Evolutionary conservation across 1,284 basidiomycete species (phyloP), one percentile per base, ranked within the genome.

Genomic region (Cutaneotrichosporon cavernicola): DNA sequence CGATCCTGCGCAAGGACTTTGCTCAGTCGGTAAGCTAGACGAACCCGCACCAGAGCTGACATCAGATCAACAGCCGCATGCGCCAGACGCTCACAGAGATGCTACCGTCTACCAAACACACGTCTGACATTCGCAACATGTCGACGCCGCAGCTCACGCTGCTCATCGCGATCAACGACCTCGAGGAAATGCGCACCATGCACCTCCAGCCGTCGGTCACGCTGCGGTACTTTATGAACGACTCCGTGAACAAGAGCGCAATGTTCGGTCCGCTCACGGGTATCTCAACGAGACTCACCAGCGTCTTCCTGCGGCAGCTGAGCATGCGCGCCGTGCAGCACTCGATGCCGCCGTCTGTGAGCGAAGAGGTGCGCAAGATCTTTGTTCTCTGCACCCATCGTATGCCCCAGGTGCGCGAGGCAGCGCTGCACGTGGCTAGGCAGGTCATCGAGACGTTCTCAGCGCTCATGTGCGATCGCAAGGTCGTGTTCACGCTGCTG

Each of bases 401-500:
- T 16, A 87, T 92, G 62, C 82, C 85, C 40, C 90, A 90, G 75
- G 90, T 91, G 60, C 86, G 96, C 49, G 88, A 90, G 46, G 85
- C 92, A 26, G 91, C 96, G 0, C 85, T 89, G 60, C 88, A 86
- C 76, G 97, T 91, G 74, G 84, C 97, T 31, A 88, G 94, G 79
- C 86, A 88, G 47, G 83, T 99, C 53, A 87, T 98, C 69, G 89
- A 88, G n/a, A 91, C 90, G 1, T 97, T 97, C 81, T 95, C 97
- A 0, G 93, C 92, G 9, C 82, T 99, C 65, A 89, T 98, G 85
- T 98, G 95, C 79, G 90, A 96, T 75, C 86, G 89, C 13, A 85
- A 89, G 14, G 85, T 98, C 40, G 91, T 99, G 7, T 91, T 89
- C 70, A 87, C 90, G 32, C 89, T 98, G 65, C 84, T 99, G 51